Percentiles rank a stretch among this genome's conserved stretches.
Conservation (phyloP, 768 basidiomycete species). For the Cystobasidium ongulense region DNA sequence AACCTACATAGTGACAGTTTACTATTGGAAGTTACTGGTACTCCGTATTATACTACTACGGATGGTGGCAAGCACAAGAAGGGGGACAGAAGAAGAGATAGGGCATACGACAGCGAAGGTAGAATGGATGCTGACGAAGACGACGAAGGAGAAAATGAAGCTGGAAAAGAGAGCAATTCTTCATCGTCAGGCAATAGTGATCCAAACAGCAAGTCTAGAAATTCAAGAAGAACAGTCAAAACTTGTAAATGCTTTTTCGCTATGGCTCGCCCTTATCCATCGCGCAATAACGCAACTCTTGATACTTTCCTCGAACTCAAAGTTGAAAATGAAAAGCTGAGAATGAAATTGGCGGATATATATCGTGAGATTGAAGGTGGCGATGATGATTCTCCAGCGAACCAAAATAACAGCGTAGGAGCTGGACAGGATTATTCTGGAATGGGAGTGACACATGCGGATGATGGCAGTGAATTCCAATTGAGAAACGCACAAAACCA, state of each 20-base stretch:
- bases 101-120: too few relatives aligned
- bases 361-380: conserved; percentile 40
- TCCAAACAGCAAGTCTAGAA: background rate
- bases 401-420: background rate
- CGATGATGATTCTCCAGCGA: background rate
- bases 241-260: conserved; percentile 58
- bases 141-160: background rate
- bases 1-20: background rate
- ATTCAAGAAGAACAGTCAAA: background rate
- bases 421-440: background rate
- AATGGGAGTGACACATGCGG: conserved; percentile 1
- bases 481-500: background rate
- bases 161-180: background rate
- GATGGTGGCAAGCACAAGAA: background rate
- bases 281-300: conserved; percentile 61
- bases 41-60: conserved; percentile 34
- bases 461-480: background rate
- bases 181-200: background rate
- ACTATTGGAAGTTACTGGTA: conserved; percentile 34
- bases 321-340: conserved; percentile 72
- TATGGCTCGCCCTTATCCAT: conserved; percentile 68
- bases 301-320: conserved; percentile 65
- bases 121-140: background rate
- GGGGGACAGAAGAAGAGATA: background rate
- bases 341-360: conserved; percentile 50